phyloP scores from a whole-genome alignment of 768 basidiomycete species.

The Suillus alpinus region DNA sequence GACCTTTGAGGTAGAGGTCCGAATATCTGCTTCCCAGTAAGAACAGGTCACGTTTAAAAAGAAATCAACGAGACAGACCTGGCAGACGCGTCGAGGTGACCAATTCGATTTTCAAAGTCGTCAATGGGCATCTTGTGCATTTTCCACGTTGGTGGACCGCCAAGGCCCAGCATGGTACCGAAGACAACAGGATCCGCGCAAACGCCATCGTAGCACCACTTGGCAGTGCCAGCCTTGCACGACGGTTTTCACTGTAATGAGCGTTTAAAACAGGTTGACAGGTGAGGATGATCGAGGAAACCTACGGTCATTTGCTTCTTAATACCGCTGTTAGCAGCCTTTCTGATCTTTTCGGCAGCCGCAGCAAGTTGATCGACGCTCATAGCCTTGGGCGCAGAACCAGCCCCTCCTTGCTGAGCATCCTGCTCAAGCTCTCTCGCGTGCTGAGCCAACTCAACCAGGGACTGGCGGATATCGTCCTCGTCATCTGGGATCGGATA shows the following conservation, averaged over 20 bases:
- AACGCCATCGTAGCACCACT: conserved; percentile 52
- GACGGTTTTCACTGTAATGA: conserved; percentile 47
- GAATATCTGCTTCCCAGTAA: conserved; percentile 33
- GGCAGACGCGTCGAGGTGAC: conserved; percentile 31
- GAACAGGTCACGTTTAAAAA: background rate
- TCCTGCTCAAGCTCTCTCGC: conserved; percentile 30
- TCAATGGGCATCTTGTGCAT: conserved; percentile 41
- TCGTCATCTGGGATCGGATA: conserved; percentile 37
- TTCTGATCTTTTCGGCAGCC: conserved; percentile 44
- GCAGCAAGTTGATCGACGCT: conserved; percentile 36
- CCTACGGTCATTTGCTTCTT: conserved; percentile 47
- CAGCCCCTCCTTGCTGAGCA: conserved; percentile 16
- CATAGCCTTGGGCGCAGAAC: conserved; percentile 29
- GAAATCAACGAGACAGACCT: conserved; percentile 28
- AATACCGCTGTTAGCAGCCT: conserved; percentile 47
- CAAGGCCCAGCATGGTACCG: conserved; percentile 40
- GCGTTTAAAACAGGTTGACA: background rate
- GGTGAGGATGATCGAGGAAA: conserved; percentile 4
- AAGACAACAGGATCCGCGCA: conserved; percentile 48
- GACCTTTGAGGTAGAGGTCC: conserved; percentile 36
- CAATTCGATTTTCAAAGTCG: conserved; percentile 35
- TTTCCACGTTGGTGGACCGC: conserved; percentile 48
- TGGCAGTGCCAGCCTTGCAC: conserved; percentile 45
- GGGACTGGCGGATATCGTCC: conserved; percentile 24
- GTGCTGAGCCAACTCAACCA: conserved; percentile 33